Percentiles rank a stretch among this genome's conserved stretches.
phyloP scores from a whole-genome alignment of 164 flowering plant genomes.

The Malania oleifera region DNA sequence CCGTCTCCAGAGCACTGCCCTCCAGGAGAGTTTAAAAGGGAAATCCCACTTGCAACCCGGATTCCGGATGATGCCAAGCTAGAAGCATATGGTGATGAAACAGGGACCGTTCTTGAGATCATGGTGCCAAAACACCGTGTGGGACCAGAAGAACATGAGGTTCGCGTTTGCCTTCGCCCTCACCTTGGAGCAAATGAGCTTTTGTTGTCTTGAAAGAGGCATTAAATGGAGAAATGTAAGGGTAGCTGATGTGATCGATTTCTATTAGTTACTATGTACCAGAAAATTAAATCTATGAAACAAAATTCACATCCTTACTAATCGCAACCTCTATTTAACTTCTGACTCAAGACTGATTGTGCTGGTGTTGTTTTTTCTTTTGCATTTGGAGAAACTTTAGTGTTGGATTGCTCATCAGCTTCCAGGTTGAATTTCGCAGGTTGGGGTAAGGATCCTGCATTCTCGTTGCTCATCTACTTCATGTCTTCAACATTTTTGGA shows the following conservation, averaged over 20 bases:
- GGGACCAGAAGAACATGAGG: constrained; percentile 43
- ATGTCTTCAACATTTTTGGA: no score
- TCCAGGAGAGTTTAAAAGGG: constrained; percentile 33
- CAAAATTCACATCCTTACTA: no score
- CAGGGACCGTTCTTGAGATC: constrained; percentile 34
- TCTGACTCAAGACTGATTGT: no score
- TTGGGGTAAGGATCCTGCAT: no score
- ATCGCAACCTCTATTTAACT: no score
- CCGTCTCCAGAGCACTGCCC: constrained; percentile 41
- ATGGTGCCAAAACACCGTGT: constrained; percentile 33
- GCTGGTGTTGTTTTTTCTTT: no score
- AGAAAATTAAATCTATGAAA: no score
- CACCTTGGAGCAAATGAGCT: constrained; percentile 21
- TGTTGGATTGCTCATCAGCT: no score
- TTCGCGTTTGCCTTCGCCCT: constrained; percentile 33
- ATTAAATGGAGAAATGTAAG: constrained; percentile 5
- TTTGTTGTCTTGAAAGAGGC: constrained; percentile 15
- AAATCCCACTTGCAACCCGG: constrained; percentile 31
- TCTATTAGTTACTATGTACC: constrained; percentile 1
- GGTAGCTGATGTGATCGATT: not conserved
- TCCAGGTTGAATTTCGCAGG: no score
- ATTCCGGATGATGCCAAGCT: constrained; percentile 37
- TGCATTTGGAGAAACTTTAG: no score
- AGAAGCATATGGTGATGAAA: constrained; percentile 33
- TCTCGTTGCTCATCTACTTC: no score